Conservation (phyloP, 768 basidiomycete genomes). For the Heimioporus sp. region DNA sequence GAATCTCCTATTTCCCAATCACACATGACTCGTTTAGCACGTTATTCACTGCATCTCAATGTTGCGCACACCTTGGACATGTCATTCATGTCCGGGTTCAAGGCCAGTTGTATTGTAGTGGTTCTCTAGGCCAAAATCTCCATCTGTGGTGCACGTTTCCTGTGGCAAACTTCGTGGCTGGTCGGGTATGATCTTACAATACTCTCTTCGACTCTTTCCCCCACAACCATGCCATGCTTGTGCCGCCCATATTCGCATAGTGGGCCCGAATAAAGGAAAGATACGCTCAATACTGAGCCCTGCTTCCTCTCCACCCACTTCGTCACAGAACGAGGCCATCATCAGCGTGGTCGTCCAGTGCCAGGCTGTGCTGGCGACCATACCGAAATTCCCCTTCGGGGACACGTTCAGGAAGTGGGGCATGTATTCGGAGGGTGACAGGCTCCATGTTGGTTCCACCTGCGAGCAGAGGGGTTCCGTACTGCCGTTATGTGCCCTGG, state of each 20-base stretch:
- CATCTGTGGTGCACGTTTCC: constrained; percentile 42
- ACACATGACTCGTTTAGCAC: background rate
- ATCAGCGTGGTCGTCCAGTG: constrained; percentile 67
- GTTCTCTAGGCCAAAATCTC: constrained; percentile 40
- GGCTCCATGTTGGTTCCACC: constrained; percentile 48
- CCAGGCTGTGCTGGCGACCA: constrained; percentile 62
- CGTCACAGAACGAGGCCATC: constrained; percentile 41
- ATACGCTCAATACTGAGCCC: constrained; percentile 53
- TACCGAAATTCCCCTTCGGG: constrained; percentile 52
- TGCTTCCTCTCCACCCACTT: constrained; percentile 26
- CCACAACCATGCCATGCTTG: constrained; percentile 43
- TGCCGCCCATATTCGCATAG: constrained; percentile 54
- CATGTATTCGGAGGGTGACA: constrained; percentile 53
- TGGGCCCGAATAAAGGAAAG: constrained; percentile 53
- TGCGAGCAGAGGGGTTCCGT: too few species aligned
- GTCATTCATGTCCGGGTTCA: constrained; percentile 53
- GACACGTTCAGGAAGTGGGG: constrained; percentile 42
- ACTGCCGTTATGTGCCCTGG: constrained; percentile 1
- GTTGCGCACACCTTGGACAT: constrained; percentile 47
- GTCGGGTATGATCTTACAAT: constrained; percentile 60
- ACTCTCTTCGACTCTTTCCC: constrained; percentile 39
- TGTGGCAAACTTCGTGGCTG: constrained; percentile 65
- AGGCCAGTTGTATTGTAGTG: constrained; percentile 65
- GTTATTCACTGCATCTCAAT: background rate
- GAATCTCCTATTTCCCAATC: constrained; percentile 33